Conservation (phyloP, 129 eudicot genomes). For the Ambrosia trifida region DNA sequence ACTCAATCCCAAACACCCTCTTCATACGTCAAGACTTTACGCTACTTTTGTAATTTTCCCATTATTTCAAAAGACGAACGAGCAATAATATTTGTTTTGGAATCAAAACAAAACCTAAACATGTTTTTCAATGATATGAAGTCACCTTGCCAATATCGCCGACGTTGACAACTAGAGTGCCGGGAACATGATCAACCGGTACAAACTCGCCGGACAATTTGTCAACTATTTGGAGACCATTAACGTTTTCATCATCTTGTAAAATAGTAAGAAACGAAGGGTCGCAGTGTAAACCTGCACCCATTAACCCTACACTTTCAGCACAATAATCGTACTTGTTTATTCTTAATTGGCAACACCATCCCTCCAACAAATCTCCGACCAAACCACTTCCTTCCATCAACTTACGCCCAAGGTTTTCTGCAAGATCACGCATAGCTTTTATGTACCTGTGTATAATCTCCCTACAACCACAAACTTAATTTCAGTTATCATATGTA, state of each 20-base stretch:
- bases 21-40: too few relatives aligned
- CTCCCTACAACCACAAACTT: not conserved
- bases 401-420: not conserved
- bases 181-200: conserved; percentile 1
- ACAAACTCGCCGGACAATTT: not conserved
- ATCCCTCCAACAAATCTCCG: not conserved
- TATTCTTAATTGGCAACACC: not conserved
- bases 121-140: not conserved
- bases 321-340: not conserved
- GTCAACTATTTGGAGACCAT: not conserved
- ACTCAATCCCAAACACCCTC: too few relatives aligned
- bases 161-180: conserved; percentile 1
- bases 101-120: too few relatives aligned
- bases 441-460: not conserved
- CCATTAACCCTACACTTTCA: not conserved
- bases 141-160: conserved; percentile 10
- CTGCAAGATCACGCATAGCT: not conserved
- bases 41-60: too few relatives aligned
- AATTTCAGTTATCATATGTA: not conserved
- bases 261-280: conserved; percentile 1
- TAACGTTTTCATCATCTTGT: conserved; percentile 1
- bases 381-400: not conserved
- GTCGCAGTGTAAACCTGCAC: not conserved
- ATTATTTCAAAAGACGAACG: too few relatives aligned
- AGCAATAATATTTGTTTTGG: too few relatives aligned